phyloP scores from a whole-genome alignment of 495 filamentous ascomycete species.

The Penicillium subrubescens region DNA sequence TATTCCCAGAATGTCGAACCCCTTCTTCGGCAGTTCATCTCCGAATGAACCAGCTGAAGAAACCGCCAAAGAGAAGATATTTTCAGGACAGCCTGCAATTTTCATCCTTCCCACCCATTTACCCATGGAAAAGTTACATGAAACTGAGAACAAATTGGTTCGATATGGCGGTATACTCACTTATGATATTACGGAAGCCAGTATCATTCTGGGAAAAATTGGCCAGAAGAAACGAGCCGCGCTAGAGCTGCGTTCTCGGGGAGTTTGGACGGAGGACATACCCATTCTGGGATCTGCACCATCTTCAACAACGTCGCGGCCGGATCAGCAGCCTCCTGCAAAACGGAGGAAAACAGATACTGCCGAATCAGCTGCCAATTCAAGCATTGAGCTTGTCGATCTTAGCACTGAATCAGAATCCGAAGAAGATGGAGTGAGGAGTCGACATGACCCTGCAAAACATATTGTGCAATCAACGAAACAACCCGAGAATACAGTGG shows the following conservation, averaged over 20 bases:
- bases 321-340: conserved; percentile 13
- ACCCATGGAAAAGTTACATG: conserved; percentile 57
- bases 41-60: not conserved
- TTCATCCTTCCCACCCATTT: conserved; percentile 77
- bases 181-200: conserved; percentile 71
- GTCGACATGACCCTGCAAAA: conserved; percentile 6
- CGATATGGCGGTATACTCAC: conserved; percentile 60
- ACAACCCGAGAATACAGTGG: conserved; percentile 44
- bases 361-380: not conserved
- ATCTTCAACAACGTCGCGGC: not conserved
- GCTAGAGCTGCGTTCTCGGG: conserved; percentile 73
- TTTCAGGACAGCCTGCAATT: conserved; percentile 56
- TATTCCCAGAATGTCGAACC: not conserved
- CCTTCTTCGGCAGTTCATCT: conserved; percentile 6
- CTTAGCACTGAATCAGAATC: conserved; percentile 38
- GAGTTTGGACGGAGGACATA: conserved; percentile 60
- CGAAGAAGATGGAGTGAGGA: conserved; percentile 25
- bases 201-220: conserved; percentile 72
- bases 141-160: conserved; percentile 63
- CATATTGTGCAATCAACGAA: conserved; percentile 10
- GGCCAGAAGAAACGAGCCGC: conserved; percentile 66
- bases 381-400: conserved; percentile 25
- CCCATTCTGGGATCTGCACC: not conserved
- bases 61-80: conserved; percentile 5
- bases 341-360: conserved; percentile 29